phyloP scores from a whole-genome alignment of 2,329 filamentous ascomycete species.

The Curvularia hawaiiensis region DNA sequence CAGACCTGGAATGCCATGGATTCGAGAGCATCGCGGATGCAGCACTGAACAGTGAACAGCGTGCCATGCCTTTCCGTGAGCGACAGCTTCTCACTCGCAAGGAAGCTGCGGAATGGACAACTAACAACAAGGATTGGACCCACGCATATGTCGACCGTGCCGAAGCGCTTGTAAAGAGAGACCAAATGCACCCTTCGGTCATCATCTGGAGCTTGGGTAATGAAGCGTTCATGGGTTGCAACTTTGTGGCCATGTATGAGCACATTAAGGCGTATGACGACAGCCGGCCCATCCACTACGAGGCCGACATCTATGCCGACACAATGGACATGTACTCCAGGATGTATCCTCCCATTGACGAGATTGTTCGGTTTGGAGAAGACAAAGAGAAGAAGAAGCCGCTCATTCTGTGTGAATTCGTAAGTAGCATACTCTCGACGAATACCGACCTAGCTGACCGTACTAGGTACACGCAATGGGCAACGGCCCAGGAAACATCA shows the following conservation, averaged over 20 bases:
- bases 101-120: constrained; percentile 63
- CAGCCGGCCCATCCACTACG: constrained; percentile 67
- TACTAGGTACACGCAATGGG: constrained; percentile 67
- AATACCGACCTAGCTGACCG: neutral
- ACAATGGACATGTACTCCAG: constrained; percentile 69
- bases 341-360: constrained; percentile 66
- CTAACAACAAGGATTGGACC: constrained; percentile 65
- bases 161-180: constrained; percentile 66
- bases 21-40: constrained; percentile 48
- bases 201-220: constrained; percentile 78
- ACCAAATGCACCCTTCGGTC: constrained; percentile 73
- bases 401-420: constrained; percentile 62
- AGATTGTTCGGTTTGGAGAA: constrained; percentile 55
- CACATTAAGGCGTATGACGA: constrained; percentile 64
- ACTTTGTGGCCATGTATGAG: constrained; percentile 71
- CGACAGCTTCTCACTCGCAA: constrained; percentile 62
- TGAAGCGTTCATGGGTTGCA: constrained; percentile 72
- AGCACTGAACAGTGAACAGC: constrained; percentile 29
- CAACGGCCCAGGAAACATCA: constrained; percentile 71
- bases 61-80: constrained; percentile 62
- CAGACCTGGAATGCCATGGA: constrained; percentile 56
- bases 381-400: constrained; percentile 56
- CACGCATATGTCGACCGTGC: constrained; percentile 72
- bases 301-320: constrained; percentile 64
- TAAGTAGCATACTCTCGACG: constrained; percentile 11